A percentile compares a stretch with the other conserved stretches of the same genome.
Conservation (phyloP, 495 filamentous ascomycete species). For the Daldinia childiae region DNA sequence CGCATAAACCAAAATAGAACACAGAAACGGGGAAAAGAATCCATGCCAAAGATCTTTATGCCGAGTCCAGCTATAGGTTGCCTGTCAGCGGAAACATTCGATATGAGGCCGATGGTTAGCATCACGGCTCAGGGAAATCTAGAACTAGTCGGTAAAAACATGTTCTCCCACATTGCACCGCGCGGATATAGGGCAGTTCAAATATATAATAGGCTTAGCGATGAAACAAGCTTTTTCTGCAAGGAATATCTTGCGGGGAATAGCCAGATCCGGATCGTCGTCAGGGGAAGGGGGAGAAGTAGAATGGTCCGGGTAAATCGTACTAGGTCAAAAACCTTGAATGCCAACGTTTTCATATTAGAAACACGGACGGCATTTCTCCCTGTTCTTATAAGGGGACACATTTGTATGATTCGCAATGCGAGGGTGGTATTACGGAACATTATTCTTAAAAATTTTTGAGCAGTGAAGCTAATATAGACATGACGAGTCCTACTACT, state of each 20-base stretch:
- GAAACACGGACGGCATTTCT: slow-evolving; percentile 31
- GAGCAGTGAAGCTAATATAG: slow-evolving; percentile 14
- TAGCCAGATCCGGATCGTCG: slow-evolving; percentile 31
- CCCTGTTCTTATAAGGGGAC: neutral
- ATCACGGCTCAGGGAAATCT: slow-evolving; percentile 31
- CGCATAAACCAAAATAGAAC: slow-evolving; percentile 19
- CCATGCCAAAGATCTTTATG: slow-evolving; percentile 11
- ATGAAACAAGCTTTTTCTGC: slow-evolving; percentile 32
- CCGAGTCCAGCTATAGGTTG: slow-evolving; percentile 9
- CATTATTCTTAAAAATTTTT: slow-evolving; percentile 1
- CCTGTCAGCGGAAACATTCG: slow-evolving; percentile 18
- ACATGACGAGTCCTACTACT: slow-evolving; percentile 19
- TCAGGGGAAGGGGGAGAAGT: slow-evolving; percentile 26
- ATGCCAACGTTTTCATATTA: slow-evolving; percentile 25
- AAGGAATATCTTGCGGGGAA: slow-evolving; percentile 30
- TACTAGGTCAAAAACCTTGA: slow-evolving; percentile 4
- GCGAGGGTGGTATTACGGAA: slow-evolving; percentile 23
- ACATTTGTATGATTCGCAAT: slow-evolving; percentile 5
- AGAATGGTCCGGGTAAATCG: slow-evolving; percentile 35
- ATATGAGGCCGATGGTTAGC: slow-evolving; percentile 18
- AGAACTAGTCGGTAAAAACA: slow-evolving; percentile 26
- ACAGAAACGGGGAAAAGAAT: slow-evolving; percentile 1
- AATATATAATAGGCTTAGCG: slow-evolving; percentile 10
- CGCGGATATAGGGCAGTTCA: slow-evolving; percentile 33
- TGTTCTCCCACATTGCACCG: slow-evolving; percentile 17